Evolutionary conservation across 2,329 filamentous ascomycete species (phyloP).

Genomic region (Colletotrichum sp.): DNA sequence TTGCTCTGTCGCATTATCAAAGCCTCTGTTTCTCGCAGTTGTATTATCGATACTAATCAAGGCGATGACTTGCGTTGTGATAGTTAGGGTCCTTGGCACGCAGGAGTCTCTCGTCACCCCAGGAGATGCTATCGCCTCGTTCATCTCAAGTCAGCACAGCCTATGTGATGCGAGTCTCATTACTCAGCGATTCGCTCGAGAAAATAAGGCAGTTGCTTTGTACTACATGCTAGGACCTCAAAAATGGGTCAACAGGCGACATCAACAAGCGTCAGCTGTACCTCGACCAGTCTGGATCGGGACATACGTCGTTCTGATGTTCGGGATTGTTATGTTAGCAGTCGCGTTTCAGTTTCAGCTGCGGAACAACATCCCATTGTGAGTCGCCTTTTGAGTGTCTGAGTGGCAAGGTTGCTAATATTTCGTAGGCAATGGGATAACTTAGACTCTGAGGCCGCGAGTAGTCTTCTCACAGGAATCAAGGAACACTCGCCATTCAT

Average conservation of each 20-base stretch:
- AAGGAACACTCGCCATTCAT: fast-evolving
- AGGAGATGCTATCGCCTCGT: neutral
- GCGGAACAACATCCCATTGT: neutral
- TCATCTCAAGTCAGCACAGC: neutral
- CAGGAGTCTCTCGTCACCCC: neutral
- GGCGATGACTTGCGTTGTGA: neutral
- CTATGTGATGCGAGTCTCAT: too few species aligned
- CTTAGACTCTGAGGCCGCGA: neutral
- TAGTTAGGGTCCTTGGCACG: neutral
- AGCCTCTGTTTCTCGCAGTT: neutral
- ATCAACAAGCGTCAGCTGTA: neutral
- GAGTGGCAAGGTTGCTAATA: too few species aligned
- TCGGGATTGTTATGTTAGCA: neutral
- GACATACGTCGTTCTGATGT: neutral
- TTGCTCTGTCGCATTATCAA: neutral
- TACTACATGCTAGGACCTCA: neutral
- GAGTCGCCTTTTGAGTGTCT: neutral
- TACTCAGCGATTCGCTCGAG: too few species aligned
- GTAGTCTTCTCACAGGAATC: neutral
- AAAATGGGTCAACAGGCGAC: neutral
- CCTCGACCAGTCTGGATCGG: neutral
- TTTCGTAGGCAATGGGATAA: neutral
- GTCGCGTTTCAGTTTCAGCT: neutral
- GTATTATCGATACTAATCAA: neutral
- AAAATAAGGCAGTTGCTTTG: too few species aligned